These are phyloP conservation scores for Ilyonectria destructans DNA, from an alignment of 2,329 filamentous ascomycete genomes.

Conservation along the genomic window DNA sequence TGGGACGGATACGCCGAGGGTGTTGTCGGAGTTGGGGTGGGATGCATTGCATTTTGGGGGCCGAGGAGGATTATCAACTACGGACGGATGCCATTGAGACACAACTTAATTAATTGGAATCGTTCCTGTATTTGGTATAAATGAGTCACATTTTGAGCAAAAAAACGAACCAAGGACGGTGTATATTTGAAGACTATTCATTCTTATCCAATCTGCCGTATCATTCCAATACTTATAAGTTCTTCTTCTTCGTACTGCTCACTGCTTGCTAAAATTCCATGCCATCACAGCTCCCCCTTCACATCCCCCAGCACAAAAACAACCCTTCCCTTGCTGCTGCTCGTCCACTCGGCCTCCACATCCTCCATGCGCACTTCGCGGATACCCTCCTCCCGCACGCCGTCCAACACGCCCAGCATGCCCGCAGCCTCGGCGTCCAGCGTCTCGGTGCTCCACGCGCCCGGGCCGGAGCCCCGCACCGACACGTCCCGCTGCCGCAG, in stretches of 20 bases:
- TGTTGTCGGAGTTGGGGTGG: background rate
- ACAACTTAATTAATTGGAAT: background rate
- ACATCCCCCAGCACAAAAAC: constrained; percentile 43
- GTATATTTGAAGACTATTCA: too few species aligned
- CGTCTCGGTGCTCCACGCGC: constrained; percentile 58
- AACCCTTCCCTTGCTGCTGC: constrained; percentile 45
- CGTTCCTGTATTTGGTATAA: background rate
- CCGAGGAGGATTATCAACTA: background rate
- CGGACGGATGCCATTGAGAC: background rate
- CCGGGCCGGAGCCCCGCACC: constrained; percentile 63
- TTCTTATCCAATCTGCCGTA: background rate
- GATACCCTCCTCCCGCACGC: constrained; percentile 41
- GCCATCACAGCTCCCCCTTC: background rate
- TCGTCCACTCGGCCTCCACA: constrained; percentile 48
- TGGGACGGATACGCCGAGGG: background rate
- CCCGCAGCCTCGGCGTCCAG: constrained; percentile 42
- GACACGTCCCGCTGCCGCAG: constrained; percentile 67
- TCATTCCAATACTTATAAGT: background rate
- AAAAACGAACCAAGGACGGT: background rate
- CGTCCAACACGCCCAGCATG: constrained; percentile 49
- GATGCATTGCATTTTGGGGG: background rate
- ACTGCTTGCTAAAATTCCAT: background rate
- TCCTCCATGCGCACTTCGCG: constrained; percentile 44
- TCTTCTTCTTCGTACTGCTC: background rate
- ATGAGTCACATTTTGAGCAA: background rate